Evolutionary conservation across 257 asterid species (phyloP), one percentile per base, ranked within the genome.

Genomic region (Misopates orontium): DNA sequence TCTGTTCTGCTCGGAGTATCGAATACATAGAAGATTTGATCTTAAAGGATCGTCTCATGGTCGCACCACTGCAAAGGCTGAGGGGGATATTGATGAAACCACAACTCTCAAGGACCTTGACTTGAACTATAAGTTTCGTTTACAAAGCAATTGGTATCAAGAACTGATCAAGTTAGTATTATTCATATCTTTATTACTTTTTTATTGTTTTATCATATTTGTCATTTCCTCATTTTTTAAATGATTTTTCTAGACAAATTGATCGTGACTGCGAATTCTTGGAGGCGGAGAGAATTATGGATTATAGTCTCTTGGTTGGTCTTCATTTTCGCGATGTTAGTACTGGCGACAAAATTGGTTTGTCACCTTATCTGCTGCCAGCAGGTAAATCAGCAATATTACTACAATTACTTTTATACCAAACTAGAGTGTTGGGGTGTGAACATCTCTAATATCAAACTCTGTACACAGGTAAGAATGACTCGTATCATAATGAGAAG

Each of bases 61-160:
- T 7, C 88, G 96, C 21, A 78, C 84, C 60, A 84, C 90, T 0
- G 85, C 83, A 60, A 86, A 89, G 67, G 83, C 84, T 0, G 83
- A 75, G 69, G 79, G 79, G 52, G 90, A 86, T 71, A 80, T 83
- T 70, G 95, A 89, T 75, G 95, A 84, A 78, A 83, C 93, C 52
- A 86, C 90, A n/a, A 89, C 96, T 17, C 84, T 89, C 21, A 89
- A 89, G 73, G 96, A 89, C 79, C 95, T 89, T 52, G 96, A 89
- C 69, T 82, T 89, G 16, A 87, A 86, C 74, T 86, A 62, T 61
- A 80, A 76, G 18, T 89, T 89, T 72, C 77, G 85, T 70, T 77
- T 89, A 39, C 85, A 79, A 62, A 77, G 76, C 47, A 83, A 62
- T 62, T 83, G 87, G 88, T 89, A 82, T 71, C 87, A 84, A 73